Percentiles rank a stretch among this genome's conserved stretches.
Evolutionary conservation across 2,329 filamentous ascomycete genomes (phyloP).

Genomic region (Tolypocladium ovalisporum): DNA sequence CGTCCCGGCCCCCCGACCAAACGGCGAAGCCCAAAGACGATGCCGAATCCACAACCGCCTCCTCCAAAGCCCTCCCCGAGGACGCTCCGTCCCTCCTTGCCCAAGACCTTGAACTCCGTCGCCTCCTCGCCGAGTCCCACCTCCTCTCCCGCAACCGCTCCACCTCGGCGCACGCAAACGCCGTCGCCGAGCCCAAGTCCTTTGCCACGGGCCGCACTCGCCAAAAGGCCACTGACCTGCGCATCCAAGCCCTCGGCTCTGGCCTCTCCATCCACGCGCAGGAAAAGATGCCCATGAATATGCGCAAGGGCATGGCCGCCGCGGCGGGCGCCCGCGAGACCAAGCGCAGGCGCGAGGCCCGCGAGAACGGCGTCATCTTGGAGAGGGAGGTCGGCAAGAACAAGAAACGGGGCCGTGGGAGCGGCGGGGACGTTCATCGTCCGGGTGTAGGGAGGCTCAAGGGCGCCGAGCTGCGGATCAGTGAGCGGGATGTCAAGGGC

Average conservation of each 20-base stretch:
- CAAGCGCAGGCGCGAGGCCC: conserved; percentile 65
- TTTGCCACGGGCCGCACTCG: conserved; percentile 58
- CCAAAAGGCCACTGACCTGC: conserved; percentile 72
- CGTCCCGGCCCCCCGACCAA: conserved; percentile 37
- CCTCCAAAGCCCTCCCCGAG: conserved; percentile 32
- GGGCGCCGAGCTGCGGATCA: conserved; percentile 70
- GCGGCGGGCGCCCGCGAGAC: conserved; percentile 57
- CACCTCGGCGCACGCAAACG: conserved; percentile 26
- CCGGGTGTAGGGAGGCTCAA: conserved; percentile 72
- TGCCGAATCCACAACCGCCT: conserved; percentile 11
- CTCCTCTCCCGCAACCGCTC: conserved; percentile 47
- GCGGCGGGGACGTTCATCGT: conserved; percentile 56
- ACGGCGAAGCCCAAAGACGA: conserved; percentile 10
- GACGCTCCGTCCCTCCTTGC: conserved; percentile 63
- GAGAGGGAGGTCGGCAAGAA: conserved; percentile 44
- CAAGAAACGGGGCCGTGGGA: conserved; percentile 27
- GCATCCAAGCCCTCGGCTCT: conserved; percentile 71
- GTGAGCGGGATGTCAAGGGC: conserved; percentile 61
- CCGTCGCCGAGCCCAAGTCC: conserved; percentile 26
- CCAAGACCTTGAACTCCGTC: conserved; percentile 86
- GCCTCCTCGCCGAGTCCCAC: conserved; percentile 84
- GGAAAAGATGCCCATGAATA: conserved; percentile 78
- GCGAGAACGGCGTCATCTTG: conserved; percentile 82
- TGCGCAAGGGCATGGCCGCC: conserved; percentile 71
- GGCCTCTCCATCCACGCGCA: conserved; percentile 65